Base-by-base conservation (phyloP, 768 basidiomycete genomes). In the Tremella mesenterica region DNA sequence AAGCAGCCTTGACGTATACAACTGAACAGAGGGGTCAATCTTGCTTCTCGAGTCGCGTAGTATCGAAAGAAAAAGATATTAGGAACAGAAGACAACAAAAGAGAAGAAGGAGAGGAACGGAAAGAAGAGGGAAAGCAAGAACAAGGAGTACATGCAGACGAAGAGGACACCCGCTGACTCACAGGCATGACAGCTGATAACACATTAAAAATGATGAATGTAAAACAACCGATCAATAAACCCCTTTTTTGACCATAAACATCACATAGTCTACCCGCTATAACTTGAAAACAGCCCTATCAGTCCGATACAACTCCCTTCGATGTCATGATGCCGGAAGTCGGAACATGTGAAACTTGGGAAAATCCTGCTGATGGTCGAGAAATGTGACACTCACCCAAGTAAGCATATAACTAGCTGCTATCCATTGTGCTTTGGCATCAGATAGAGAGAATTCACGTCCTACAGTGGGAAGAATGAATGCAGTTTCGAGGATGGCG, bases 241-340 rank as follows among this genome's bases (percentile, higher is more conserved):
- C 23, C 45, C 16, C 38, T 18, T 8, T 36, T 18, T 21, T 26
- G 30, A 2, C 53, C 53, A 28, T 49, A 48, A 26, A 48, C 49
- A 39, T 54, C 53, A 26, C 53, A 34, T 18, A 54, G 18, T 27
- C 53, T 13, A 8, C 53, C 53, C 16, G 53, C 53, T 18, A 54
- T 41, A 26, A 54, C 34, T 13, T 44, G 27, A 41, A 48, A 55
- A 27, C 50, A 55, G n/a, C 53, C 48, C 53, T 53, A 18, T n/a
- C 8, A n/a, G 33, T 36, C 12, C 12, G 33, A 44, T n/a, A 44
- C 41, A 23, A 21, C 41, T 9, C n/a, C 12, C 16, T 23, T 7
- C n/a, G n/a, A n/a, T n/a, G n/a, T n/a, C n/a, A n/a, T n/a, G n/a
- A n/a, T n/a, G n/a, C n/a, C n/a, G n/a, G n/a, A n/a, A n/a, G n/a